These are phyloP conservation scores for Cerioporus squamosus DNA, from an alignment of 1,284 basidiomycete species.

Conservation along the genomic window DNA sequence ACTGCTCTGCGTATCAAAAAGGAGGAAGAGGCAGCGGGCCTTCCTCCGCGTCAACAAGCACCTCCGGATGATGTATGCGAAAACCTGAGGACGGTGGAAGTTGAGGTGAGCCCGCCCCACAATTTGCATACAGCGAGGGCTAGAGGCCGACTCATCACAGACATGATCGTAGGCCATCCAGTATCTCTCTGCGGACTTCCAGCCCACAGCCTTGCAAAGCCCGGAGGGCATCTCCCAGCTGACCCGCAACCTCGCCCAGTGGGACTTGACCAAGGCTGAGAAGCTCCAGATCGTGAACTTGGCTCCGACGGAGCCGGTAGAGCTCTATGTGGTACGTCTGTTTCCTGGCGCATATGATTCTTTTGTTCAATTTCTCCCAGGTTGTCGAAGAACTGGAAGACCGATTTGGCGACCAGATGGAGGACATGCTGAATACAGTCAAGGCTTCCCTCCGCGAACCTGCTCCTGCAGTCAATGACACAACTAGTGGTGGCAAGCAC, in stretches of 20 bases:
- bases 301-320: slow-evolving; percentile 80
- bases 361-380: slow-evolving; percentile 44
- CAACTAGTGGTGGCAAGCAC: neutral
- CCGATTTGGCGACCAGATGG: slow-evolving; percentile 74
- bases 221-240: slow-evolving; percentile 68
- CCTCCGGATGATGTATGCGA: slow-evolving; percentile 62
- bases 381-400: slow-evolving; percentile 91
- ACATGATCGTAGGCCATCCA: slow-evolving; percentile 67
- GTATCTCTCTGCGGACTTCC: slow-evolving; percentile 76
- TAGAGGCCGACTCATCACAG: slow-evolving; percentile 15
- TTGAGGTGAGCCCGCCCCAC: slow-evolving; percentile 66
- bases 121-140: slow-evolving; percentile 1
- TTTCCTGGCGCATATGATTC: neutral
- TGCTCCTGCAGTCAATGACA: slow-evolving; percentile 4
- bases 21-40: slow-evolving; percentile 59
- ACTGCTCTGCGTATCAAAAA: slow-evolving; percentile 71
- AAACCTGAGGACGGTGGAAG: slow-evolving; percentile 87
- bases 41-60: slow-evolving; percentile 29
- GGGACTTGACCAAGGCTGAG: slow-evolving; percentile 86
- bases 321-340: slow-evolving; percentile 84
- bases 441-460: slow-evolving; percentile 48
- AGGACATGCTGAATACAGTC: slow-evolving; percentile 69
- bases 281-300: slow-evolving; percentile 92
- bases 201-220: slow-evolving; percentile 73
- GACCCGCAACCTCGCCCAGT: slow-evolving; percentile 67